Base-by-base conservation (phyloP, 495 filamentous ascomycete species). In the Astrothelium macrocarpum region DNA sequence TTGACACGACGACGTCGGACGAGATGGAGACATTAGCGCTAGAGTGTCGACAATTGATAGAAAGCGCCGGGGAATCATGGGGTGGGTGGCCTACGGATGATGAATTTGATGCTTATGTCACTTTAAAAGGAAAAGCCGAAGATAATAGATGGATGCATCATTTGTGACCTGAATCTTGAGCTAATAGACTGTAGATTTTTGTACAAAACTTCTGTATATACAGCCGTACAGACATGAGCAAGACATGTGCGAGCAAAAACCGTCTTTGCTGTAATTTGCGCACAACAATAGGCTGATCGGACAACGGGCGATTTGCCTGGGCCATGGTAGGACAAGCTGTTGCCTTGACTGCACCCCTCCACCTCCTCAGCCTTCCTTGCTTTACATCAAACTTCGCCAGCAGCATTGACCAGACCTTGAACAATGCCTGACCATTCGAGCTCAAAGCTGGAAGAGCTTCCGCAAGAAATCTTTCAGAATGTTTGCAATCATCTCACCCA, bases 381-480 rank as follows among this genome's bases (percentile, higher is more conserved):
- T 20, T 49, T 20, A 20, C 45, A 29, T 4, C 49, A 56, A 26
- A 11, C 25, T 9, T 11, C 20, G 9, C 12, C 25, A 10, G 9
- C 20, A 56, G 3, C 20, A 56, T 29, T 25, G 25, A 29, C n/a
- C 49, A 29, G 29, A 29, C 5, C 29, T 1, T 5, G 45, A 26
- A 56, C 2, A 29, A 56, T 56, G 49, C 23, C 2, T 49, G 45
- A 23, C 20, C 11, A 9, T 26, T 56, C 49, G 10, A 56, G 29
- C 26, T 26, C 49, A 10, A 26, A 29, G 10, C 23, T 56, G 25
- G 49, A 56, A 9, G 49, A 26, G n/a, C 49, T 56, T 56, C 49
- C 49, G 49, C 49, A 56, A 56, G 49, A 56, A 56, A 26, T 56
- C 26, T 29, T 28, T 29, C 49, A 56, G 29, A 56, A 56, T 25